Evolutionary conservation across 2,329 filamentous ascomycete species (phyloP).

Genomic region (Claviceps quebecensis): DNA sequence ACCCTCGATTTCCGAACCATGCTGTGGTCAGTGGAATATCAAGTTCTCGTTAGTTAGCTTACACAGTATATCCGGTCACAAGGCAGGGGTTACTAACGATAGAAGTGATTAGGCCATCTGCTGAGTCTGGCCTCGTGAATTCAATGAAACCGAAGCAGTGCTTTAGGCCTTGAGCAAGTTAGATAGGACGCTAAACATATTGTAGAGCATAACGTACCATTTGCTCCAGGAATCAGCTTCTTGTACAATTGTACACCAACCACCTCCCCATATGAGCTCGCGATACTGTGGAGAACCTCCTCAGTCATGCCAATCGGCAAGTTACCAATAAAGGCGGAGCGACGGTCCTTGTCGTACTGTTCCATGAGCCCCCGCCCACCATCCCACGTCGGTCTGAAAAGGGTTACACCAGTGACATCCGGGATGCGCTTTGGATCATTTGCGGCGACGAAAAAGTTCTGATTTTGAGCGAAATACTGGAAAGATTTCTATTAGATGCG

Average conservation of each 20-base stretch:
- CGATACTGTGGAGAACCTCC: slow-evolving; percentile 21
- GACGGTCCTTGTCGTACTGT: slow-evolving; percentile 28
- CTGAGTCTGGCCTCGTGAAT: slow-evolving; percentile 22
- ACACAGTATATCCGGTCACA: slow-evolving; percentile 3
- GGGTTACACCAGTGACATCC: neutral
- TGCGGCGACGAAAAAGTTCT: slow-evolving; percentile 15
- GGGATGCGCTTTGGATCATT: slow-evolving; percentile 9
- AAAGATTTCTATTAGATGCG: neutral
- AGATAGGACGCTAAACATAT: slow-evolving; percentile 2
- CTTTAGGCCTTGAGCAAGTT: slow-evolving; percentile 8
- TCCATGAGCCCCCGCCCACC: slow-evolving; percentile 12
- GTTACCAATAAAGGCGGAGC: slow-evolving; percentile 34
- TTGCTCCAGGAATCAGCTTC: slow-evolving; percentile 10
- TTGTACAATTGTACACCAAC: slow-evolving; percentile 14
- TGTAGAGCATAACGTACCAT: neutral
- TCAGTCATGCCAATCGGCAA: slow-evolving; percentile 25
- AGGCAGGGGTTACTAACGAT: slow-evolving; percentile 19
- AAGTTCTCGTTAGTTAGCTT: too few relatives aligned
- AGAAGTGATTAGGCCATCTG: slow-evolving; percentile 21
- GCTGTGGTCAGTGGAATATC: slow-evolving; percentile 12
- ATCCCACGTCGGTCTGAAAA: neutral
- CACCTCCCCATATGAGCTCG: slow-evolving; percentile 25
- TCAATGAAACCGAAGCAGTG: slow-evolving; percentile 25
- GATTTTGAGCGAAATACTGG: slow-evolving; percentile 6
- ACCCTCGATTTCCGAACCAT: slow-evolving; percentile 18